These are phyloP conservation scores for Lentinula guzmanii DNA, from an alignment of 768 basidiomycete species.

Conservation along the genomic window DNA sequence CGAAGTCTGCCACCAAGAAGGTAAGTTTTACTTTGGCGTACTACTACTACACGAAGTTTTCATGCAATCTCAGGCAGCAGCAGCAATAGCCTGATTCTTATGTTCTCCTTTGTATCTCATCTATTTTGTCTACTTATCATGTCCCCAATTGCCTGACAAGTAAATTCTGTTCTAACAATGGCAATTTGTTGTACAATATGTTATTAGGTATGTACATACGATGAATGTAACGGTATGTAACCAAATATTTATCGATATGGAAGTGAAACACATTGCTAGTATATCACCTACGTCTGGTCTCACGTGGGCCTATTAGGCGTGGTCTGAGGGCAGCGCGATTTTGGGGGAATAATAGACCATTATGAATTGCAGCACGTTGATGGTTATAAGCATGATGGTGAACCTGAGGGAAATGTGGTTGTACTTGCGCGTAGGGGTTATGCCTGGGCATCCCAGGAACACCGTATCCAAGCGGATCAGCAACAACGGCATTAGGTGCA, in stretches of 20 bases:
- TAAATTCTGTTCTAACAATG: not conserved
- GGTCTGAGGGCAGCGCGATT: not conserved
- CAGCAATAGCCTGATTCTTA: not conserved
- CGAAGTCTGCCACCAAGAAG: slow-evolving; percentile 20
- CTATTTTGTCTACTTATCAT: not conserved
- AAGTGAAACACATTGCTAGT: no score
- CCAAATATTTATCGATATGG: not conserved
- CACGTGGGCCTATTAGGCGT: no score
- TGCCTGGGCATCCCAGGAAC: slow-evolving; percentile 2
- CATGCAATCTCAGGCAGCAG: not conserved
- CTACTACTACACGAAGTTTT: not conserved
- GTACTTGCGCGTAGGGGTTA: not conserved
- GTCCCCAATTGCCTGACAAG: not conserved
- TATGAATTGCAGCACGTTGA: not conserved
- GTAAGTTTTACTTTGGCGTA: not conserved
- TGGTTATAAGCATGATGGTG: not conserved
- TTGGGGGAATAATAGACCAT: not conserved
- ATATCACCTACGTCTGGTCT: no score
- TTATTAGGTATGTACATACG: not conserved
- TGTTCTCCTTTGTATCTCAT: not conserved
- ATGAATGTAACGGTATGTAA: not conserved
- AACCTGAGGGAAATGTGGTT: not conserved
- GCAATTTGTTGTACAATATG: not conserved
- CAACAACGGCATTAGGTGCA: not conserved
- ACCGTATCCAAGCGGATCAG: not conserved